phyloP scores from a whole-genome alignment of 352 stramenopile species.

The Pythium diclinum region DNA sequence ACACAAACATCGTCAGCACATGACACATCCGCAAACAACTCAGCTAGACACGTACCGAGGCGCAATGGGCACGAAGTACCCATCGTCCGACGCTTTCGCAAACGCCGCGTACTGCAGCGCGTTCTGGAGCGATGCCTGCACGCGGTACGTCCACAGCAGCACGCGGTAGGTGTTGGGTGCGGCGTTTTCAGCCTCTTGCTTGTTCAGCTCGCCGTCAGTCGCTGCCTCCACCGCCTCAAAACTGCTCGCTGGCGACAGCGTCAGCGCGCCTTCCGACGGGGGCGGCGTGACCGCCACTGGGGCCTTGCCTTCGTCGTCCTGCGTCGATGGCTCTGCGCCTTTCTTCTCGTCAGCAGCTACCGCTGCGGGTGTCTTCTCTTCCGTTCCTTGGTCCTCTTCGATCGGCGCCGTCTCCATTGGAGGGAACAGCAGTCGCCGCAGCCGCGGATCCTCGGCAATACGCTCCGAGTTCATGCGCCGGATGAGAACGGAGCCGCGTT shows the following conservation, averaged over 20 bases:
- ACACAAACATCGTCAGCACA: conserved; percentile 8
- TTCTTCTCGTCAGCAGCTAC: not conserved
- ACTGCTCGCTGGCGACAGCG: conserved; percentile 43
- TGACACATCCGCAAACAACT: not conserved
- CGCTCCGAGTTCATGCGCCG: conserved; percentile 88
- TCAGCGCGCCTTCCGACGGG: not conserved
- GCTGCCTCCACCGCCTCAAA: conserved; percentile 70
- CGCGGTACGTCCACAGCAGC: conserved; percentile 74
- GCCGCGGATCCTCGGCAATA: conserved; percentile 76
- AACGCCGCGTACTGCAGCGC: conserved; percentile 74
- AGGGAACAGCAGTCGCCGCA: conserved; percentile 59
- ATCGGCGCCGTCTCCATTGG: not conserved
- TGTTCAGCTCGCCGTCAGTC: conserved; percentile 47
- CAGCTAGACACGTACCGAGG: conserved; percentile 38
- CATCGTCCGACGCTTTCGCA: conserved; percentile 77
- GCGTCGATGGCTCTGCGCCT: not conserved
- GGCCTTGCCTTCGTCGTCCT: not conserved
- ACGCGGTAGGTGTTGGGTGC: conserved; percentile 68
- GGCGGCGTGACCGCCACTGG: not conserved
- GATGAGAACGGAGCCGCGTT: conserved; percentile 80
- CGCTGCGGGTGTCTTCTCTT: conserved; percentile 27
- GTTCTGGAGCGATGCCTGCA: conserved; percentile 72
- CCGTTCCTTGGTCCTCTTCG: conserved; percentile 28
- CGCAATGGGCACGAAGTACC: conserved; percentile 78
- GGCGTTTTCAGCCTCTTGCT: conserved; percentile 75